These are phyloP conservation scores for Stephanodiscus minutulus DNA, from an alignment of 108 stramenopile genomes.

Conservation along the genomic window DNA sequence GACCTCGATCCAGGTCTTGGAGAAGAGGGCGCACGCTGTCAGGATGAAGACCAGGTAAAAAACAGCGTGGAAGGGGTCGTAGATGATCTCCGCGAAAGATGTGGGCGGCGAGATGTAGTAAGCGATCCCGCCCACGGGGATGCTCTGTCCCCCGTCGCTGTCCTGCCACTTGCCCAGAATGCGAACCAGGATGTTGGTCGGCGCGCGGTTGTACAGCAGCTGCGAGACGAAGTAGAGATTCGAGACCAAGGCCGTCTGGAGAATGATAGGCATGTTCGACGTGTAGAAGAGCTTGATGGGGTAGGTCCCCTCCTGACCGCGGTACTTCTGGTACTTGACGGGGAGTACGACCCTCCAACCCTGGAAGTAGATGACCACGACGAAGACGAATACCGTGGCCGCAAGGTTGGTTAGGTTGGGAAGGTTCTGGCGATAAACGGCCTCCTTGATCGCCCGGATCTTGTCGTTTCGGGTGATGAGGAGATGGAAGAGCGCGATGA, in stretches of 20 bases:
- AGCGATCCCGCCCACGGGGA: constrained; percentile 98
- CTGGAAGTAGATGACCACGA: constrained; percentile 99
- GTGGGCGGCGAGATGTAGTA: constrained; percentile 99
- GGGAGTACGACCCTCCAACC: constrained; percentile 98
- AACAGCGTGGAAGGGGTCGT: constrained; percentile 98
- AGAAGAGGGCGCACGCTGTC: constrained; percentile 97
- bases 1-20: constrained; percentile 99
- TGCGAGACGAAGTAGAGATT: constrained; percentile 99
- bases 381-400: constrained; percentile 95
- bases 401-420: constrained; percentile 98
- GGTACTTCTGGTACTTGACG: constrained; percentile 97
- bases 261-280: constrained; percentile 99
- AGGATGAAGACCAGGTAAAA: constrained; percentile 98
- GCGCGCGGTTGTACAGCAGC: constrained; percentile 97
- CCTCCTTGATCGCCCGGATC: constrained; percentile 93
- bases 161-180: constrained; percentile 98
- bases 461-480: constrained; percentile 95
- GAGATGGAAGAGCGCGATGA: constrained; percentile 98
- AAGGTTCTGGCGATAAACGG: constrained; percentile 95
- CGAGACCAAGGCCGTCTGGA: constrained; percentile 97
- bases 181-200: constrained; percentile 95
- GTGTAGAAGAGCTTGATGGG: constrained; percentile 99
- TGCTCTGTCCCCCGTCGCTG: constrained; percentile 89
- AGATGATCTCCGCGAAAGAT: constrained; percentile 90
- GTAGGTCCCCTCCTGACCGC: constrained; percentile 94